Evolutionary conservation across 176 grass and related monocot species (phyloP).

Genomic region (Chloris gayana): DNA sequence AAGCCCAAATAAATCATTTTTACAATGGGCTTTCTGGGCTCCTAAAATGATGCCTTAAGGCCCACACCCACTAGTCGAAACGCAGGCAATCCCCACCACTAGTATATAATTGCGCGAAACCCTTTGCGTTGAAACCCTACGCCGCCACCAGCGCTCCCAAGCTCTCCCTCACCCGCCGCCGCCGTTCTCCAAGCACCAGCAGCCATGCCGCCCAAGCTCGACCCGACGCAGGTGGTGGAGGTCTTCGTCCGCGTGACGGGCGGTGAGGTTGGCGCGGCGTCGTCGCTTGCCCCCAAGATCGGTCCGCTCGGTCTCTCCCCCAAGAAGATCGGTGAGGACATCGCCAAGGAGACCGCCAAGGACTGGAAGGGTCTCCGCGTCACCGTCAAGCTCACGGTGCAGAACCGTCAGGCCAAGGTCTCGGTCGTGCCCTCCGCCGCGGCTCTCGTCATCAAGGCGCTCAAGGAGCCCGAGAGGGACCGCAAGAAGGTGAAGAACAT

Average conservation of each 20-base stretch:
- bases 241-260: constrained; percentile 76
- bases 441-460: constrained; percentile 77
- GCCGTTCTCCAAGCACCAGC: neutral
- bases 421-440: constrained; percentile 77
- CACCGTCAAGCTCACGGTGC: constrained; percentile 84
- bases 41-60: neutral
- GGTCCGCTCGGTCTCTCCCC: constrained; percentile 78
- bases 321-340: constrained; percentile 84
- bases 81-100: neutral
- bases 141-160: constrained; percentile 16
- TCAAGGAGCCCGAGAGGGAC: constrained; percentile 81
- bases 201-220: constrained; percentile 74
- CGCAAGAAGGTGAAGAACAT: constrained; percentile 86
- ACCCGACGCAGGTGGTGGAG: constrained; percentile 65
- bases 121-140: neutral
- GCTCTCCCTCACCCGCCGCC: neutral
- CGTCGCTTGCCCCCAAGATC: constrained; percentile 75
- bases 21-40: neutral
- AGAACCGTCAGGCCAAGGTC: constrained; percentile 84
- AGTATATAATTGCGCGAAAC: neutral
- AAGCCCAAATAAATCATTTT: neutral
- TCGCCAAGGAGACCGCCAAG: constrained; percentile 88
- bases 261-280: constrained; percentile 73
- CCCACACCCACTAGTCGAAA: neutral
- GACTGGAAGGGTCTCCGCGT: constrained; percentile 88